Conservation (phyloP, 192 early-diverging fungal species). For the Coemansia sp. region DNA sequence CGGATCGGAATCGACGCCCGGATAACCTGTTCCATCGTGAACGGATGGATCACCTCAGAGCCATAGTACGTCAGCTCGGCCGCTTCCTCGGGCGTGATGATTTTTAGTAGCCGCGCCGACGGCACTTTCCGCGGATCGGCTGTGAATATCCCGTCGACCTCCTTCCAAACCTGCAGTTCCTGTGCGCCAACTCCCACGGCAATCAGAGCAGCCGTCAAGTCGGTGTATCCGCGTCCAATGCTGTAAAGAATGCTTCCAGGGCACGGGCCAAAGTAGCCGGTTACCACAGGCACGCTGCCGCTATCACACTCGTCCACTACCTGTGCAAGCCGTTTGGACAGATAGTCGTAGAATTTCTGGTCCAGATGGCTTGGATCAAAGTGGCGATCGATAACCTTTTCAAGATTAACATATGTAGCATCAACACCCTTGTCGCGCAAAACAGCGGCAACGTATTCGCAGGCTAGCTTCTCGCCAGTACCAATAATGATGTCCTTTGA, state of each 20-base stretch:
- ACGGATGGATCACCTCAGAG: constrained; percentile 94
- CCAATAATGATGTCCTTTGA: constrained; percentile 95
- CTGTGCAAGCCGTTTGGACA: constrained; percentile 68
- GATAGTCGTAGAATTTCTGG: constrained; percentile 97
- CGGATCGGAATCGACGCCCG: constrained; percentile 95
- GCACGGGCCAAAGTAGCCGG: constrained; percentile 96
- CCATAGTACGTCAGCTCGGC: constrained; percentile 98
- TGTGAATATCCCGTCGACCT: constrained; percentile 99
- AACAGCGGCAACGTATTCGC: constrained; percentile 83
- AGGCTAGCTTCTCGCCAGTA: constrained; percentile 92
- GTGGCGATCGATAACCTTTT: constrained; percentile 76
- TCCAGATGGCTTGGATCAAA: constrained; percentile 82
- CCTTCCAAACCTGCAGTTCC: constrained; percentile 99
- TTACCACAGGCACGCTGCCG: constrained; percentile 85
- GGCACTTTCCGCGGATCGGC: constrained; percentile 97
- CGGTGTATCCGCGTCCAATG: constrained; percentile 98
- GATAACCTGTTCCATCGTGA: constrained; percentile 99
- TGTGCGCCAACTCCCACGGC: constrained; percentile 86
- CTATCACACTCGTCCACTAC: constrained; percentile 59
- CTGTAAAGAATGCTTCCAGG: constrained; percentile 88
- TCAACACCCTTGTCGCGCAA: constrained; percentile 78
- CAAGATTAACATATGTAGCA: constrained; percentile 84
- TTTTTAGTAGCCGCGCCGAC: constrained; percentile 76
- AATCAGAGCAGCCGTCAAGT: constrained; percentile 92
- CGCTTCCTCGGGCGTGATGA: constrained; percentile 98